phyloP scores from a whole-genome alignment of 139 green algal genomes.

The Tetradesmus lagerheimii region DNA sequence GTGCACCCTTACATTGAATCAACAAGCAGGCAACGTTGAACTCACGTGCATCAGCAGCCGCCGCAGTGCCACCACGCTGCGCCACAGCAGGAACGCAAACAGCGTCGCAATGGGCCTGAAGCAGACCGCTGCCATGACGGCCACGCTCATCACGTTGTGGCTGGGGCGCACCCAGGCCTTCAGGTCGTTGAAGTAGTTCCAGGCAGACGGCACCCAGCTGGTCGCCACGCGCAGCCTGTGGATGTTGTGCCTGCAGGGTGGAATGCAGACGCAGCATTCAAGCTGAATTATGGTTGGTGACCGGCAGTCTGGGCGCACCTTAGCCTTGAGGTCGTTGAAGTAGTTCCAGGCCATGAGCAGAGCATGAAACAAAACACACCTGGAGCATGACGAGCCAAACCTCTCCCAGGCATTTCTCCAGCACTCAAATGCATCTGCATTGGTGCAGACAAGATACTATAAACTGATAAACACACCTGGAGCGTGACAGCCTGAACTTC shows the following conservation, averaged over 20 bases:
- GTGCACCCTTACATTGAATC: too few species aligned
- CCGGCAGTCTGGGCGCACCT: too few species aligned
- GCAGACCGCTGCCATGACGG: slow-evolving; percentile 10
- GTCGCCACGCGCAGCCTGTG: slow-evolving; percentile 34
- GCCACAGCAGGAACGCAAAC: slow-evolving; percentile 43
- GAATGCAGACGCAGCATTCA: too few species aligned
- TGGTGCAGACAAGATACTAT: too few species aligned
- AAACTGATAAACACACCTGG: not conserved
- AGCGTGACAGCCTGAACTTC: slow-evolving; percentile 34
- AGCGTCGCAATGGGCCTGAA: slow-evolving; percentile 32
- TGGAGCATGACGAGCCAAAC: slow-evolving; percentile 46
- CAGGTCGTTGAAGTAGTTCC: slow-evolving; percentile 24
- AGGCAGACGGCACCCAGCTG: slow-evolving; percentile 10
- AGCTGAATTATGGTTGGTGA: too few species aligned
- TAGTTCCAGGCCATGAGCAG: not conserved
- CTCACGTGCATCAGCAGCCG: slow-evolving; percentile 38
- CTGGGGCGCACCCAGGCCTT: slow-evolving; percentile 37
- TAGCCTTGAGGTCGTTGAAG: slow-evolving; percentile 33
- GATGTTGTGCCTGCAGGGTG: slow-evolving; percentile 44
- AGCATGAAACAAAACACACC: slow-evolving; percentile 27
- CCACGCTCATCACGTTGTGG: slow-evolving; percentile 44
- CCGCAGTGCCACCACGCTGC: slow-evolving; percentile 41
- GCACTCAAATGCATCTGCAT: not conserved
- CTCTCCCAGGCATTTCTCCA: too few species aligned
- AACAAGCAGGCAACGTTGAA: too few species aligned